These are phyloP conservation scores for Berberis vulgaris DNA, from an alignment of 164 flowering plant species.

Conservation along the genomic window DNA sequence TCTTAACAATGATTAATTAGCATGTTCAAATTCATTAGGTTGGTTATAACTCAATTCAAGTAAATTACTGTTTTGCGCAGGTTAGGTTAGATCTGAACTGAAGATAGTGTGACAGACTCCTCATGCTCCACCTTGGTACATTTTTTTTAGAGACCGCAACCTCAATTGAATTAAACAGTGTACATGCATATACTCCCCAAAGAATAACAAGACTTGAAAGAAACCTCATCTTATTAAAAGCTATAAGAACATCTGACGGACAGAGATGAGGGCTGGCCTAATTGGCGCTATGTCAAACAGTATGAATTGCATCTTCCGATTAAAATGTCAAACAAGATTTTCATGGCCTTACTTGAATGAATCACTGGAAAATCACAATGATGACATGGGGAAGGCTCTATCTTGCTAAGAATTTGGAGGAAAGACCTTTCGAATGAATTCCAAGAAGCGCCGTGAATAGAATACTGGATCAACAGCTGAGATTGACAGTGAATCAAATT, in stretches of 20 bases:
- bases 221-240: background rate
- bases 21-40: too few relatives aligned
- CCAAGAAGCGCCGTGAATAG: constrained; percentile 73
- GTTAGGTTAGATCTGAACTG: background rate
- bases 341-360: background rate
- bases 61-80: too few relatives aligned
- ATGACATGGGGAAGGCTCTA: background rate
- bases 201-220: too few relatives aligned
- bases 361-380: background rate
- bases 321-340: background rate
- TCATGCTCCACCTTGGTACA: background rate
- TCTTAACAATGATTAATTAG: too few relatives aligned
- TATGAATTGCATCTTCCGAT: background rate
- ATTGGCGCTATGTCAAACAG: background rate
- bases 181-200: background rate
- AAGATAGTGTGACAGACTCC: too few relatives aligned
- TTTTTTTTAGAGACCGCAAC: background rate
- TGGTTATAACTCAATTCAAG: too few relatives aligned
- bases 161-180: background rate
- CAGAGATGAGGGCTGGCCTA: background rate
- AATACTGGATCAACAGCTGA: constrained; percentile 90
- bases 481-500: constrained; percentile 86
- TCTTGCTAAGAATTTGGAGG: constrained; percentile 40
- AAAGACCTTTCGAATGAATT: constrained; percentile 73
- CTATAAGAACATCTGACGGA: background rate